phyloP scores from a whole-genome alignment of 2,329 filamentous ascomycete species.

The Colletotrichum sp. region DNA sequence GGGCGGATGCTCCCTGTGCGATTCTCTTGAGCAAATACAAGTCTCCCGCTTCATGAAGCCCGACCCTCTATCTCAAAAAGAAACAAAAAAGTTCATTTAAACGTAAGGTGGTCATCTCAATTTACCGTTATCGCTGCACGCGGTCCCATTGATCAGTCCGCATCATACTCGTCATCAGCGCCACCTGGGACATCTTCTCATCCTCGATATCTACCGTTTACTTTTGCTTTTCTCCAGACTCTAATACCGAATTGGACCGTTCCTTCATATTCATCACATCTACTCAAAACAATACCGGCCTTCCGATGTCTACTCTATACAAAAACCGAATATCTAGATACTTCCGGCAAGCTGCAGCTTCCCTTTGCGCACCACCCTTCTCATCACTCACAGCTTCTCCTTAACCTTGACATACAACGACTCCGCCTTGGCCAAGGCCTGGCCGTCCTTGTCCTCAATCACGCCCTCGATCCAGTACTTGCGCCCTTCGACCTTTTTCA shows the following conservation, averaged over 20 bases:
- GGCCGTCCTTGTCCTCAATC: conserved; percentile 33
- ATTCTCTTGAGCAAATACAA: not conserved
- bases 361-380: not conserved
- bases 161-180: not conserved
- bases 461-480: conserved; percentile 39
- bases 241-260: not conserved
- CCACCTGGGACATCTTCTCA: not conserved
- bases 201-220: not conserved
- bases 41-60: not conserved
- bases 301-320: not conserved
- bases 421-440: conserved; percentile 32
- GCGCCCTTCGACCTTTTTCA: conserved; percentile 36
- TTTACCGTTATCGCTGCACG: not conserved
- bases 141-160: not conserved
- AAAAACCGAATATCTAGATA: not conserved
- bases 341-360: not conserved
- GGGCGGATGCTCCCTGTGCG: not conserved
- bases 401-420: conserved; percentile 13
- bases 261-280: not conserved
- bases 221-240: not conserved
- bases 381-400: conserved; percentile 15
- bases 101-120: not conserved
- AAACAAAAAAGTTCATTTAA: not conserved
- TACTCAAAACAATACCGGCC: not conserved
- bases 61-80: not conserved